Percentiles rank a stretch among this genome's conserved stretches.
Evolutionary conservation across 306 rosid species (phyloP).

Genomic region (Fragaria vesca): DNA sequence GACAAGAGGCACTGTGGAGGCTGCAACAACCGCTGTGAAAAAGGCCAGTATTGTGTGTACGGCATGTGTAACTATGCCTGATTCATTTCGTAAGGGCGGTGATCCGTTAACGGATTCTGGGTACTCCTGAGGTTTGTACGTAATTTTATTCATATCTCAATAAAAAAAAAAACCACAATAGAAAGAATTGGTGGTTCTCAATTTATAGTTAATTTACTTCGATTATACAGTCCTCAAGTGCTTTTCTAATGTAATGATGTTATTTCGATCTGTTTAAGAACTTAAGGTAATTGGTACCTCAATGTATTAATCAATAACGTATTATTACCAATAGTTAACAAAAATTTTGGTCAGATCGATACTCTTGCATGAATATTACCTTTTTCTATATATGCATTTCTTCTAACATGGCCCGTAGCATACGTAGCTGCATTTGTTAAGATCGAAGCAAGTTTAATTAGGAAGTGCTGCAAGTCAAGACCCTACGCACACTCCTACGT

Average conservation of each 20-base stretch:
- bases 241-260: conserved; percentile 4
- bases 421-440: not conserved
- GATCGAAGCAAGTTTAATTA: not conserved
- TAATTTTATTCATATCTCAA: conserved; percentile 17
- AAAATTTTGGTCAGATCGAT: not conserved
- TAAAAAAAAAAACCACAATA: conserved; percentile 9
- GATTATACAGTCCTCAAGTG: conserved; percentile 1
- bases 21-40: conserved; percentile 51
- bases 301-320: not conserved
- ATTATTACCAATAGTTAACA: not conserved
- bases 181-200: not conserved
- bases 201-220: not conserved
- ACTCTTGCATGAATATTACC: not conserved
- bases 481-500: not conserved
- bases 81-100: not conserved
- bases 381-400: not conserved
- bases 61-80: conserved; percentile 72
- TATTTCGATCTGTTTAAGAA: not conserved
- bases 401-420: not conserved
- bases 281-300: not conserved
- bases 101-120: not conserved
- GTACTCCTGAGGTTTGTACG: conserved; percentile 14
- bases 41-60: conserved; percentile 48
- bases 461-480: conserved; percentile 6
- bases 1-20: conserved; percentile 84